Evolutionary conservation across 768 basidiomycete species (phyloP).

Genomic region (Podaxis sp.): DNA sequence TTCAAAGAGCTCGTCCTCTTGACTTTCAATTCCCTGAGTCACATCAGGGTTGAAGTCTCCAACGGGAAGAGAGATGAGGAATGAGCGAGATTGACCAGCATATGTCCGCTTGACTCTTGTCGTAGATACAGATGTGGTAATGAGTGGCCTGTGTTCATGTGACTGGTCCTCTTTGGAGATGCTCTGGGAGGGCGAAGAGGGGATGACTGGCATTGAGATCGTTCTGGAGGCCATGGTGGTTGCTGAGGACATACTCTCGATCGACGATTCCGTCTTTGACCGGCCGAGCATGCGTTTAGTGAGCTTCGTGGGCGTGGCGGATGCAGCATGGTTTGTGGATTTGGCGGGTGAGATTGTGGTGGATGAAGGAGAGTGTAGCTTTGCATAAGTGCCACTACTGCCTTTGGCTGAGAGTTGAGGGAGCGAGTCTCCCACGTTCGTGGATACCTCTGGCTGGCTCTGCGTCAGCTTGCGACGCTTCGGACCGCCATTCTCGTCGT

Average conservation of each 20-base stretch:
- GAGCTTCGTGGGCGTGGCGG: slow-evolving; percentile 39
- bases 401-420: too few species aligned
- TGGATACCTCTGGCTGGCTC: not conserved
- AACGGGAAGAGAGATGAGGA: slow-evolving; percentile 62
- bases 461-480: not conserved
- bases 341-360: slow-evolving; percentile 29
- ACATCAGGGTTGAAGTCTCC: slow-evolving; percentile 25
- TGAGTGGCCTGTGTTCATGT: slow-evolving; percentile 22
- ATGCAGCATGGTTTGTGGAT: slow-evolving; percentile 19
- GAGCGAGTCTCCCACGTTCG: not conserved
- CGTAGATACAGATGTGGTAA: slow-evolving; percentile 27
- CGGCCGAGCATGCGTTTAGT: slow-evolving; percentile 74
- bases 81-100: slow-evolving; percentile 77
- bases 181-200: slow-evolving; percentile 27
- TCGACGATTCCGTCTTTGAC: slow-evolving; percentile 61
- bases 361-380: slow-evolving; percentile 32
- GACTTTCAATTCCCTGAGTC: slow-evolving; percentile 28
- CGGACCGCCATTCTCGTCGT: not conserved
- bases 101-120: slow-evolving; percentile 60
- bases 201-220: slow-evolving; percentile 36
- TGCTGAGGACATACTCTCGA: slow-evolving; percentile 30
- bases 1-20: slow-evolving; percentile 49
- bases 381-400: not conserved
- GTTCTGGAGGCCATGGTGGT: slow-evolving; percentile 28
- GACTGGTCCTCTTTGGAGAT: not conserved